These are phyloP conservation scores for Cudoniella acicularis DNA, from an alignment of 495 filamentous ascomycete genomes.

Conservation along the genomic window DNA sequence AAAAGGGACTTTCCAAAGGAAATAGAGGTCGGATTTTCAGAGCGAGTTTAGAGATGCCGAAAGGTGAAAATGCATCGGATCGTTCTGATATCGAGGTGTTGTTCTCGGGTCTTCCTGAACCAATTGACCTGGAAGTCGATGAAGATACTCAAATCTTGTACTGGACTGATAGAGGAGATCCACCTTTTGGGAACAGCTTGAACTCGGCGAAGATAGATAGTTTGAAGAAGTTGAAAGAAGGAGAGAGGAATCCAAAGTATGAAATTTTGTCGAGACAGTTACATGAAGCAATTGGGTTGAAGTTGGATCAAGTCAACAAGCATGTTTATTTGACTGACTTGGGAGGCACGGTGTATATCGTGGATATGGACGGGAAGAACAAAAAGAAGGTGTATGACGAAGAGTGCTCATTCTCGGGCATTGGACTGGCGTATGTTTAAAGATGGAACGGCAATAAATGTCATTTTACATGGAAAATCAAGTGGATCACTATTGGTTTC, in stretches of 20 bases:
- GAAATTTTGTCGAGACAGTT: constrained; percentile 37
- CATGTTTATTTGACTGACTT: constrained; percentile 44
- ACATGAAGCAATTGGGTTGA: constrained; percentile 47
- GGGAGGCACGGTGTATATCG: constrained; percentile 42
- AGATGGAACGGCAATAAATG: background rate
- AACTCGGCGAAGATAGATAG: constrained; percentile 26
- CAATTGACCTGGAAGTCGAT: constrained; percentile 53
- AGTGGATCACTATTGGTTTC: no score
- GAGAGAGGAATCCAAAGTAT: constrained; percentile 13
- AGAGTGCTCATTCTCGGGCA: constrained; percentile 9
- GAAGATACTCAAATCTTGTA: constrained; percentile 36
- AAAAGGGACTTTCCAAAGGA: constrained; percentile 49
- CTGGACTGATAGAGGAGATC: constrained; percentile 55
- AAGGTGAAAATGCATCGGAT: constrained; percentile 20
- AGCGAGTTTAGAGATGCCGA: constrained; percentile 30
- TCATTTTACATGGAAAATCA: no score
- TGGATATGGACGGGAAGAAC: constrained; percentile 31
- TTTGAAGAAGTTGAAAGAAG: background rate
- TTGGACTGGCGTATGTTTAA: constrained; percentile 9
- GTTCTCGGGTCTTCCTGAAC: constrained; percentile 44
- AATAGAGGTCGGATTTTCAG: constrained; percentile 44
- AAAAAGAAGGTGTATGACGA: constrained; percentile 13
- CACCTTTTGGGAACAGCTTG: constrained; percentile 44
- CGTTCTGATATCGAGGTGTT: constrained; percentile 41
- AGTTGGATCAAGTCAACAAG: constrained; percentile 33